Percentiles rank a stretch among this genome's conserved stretches.
Evolutionary conservation across 306 rosid genomes (phyloP).

Genomic region (Neltuma alba): DNA sequence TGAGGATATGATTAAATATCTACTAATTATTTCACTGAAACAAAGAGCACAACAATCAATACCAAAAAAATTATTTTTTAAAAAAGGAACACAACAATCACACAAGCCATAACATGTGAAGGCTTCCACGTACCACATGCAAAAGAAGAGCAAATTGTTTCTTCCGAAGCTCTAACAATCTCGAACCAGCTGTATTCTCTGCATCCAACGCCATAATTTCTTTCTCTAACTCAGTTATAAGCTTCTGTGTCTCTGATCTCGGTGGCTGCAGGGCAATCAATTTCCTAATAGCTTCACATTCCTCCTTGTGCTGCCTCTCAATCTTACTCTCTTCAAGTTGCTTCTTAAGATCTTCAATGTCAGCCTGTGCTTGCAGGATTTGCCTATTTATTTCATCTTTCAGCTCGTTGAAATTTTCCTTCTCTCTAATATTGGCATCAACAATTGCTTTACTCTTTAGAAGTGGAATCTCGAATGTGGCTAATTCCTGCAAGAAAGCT

Average conservation of each 20-base stretch:
- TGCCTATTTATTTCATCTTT: slow-evolving; percentile 73
- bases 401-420: slow-evolving; percentile 80
- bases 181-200: not conserved
- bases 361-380: slow-evolving; percentile 69
- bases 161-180: not conserved
- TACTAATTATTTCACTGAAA: not conserved
- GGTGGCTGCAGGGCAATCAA: slow-evolving; percentile 74
- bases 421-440: slow-evolving; percentile 52
- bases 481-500: slow-evolving; percentile 46
- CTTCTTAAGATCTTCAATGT: slow-evolving; percentile 71
- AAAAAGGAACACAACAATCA: slow-evolving; percentile 4
- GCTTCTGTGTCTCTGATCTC: slow-evolving; percentile 57
- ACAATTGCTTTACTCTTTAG: not conserved
- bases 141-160: slow-evolving; percentile 10
- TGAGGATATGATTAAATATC: not conserved
- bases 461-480: not conserved
- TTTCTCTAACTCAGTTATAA: slow-evolving; percentile 61
- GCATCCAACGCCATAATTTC: not conserved
- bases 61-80: not conserved
- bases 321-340: slow-evolving; percentile 45
- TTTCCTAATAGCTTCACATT: slow-evolving; percentile 85
- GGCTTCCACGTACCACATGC: slow-evolving; percentile 68
- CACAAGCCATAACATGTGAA: not conserved
- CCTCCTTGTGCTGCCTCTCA: slow-evolving; percentile 22
- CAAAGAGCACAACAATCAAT: too few species aligned